phyloP scores from a whole-genome alignment of 805 yeast species.

The Pichia gijzeniarum region DNA sequence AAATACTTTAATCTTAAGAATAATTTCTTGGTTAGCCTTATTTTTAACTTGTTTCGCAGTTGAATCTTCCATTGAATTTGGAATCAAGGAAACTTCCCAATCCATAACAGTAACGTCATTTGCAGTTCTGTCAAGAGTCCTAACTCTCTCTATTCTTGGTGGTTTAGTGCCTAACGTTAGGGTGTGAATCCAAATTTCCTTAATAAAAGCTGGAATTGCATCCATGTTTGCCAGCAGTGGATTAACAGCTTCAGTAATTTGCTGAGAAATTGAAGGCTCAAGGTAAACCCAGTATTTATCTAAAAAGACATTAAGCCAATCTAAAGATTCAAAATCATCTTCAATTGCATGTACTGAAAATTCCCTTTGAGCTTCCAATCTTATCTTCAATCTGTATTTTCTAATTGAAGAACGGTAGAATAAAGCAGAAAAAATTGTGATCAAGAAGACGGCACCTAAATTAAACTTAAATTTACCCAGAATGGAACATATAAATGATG shows the following conservation, averaged over 20 bases:
- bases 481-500: slow-evolving; percentile 68
- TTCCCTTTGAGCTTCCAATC: slow-evolving; percentile 83
- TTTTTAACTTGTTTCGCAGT: slow-evolving; percentile 80
- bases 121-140: slow-evolving; percentile 84
- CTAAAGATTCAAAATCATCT: slow-evolving; percentile 87
- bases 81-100: slow-evolving; percentile 89
- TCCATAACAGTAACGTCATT: slow-evolving; percentile 96
- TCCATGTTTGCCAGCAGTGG: slow-evolving; percentile 66
- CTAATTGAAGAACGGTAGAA: slow-evolving; percentile 81
- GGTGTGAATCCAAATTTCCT: slow-evolving; percentile 76
- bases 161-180: slow-evolving; percentile 95
- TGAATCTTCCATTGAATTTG: slow-evolving; percentile 81
- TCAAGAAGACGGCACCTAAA: slow-evolving; percentile 72
- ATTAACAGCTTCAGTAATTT: slow-evolving; percentile 80
- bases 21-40: slow-evolving; percentile 74
- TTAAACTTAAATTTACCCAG: slow-evolving; percentile 74
- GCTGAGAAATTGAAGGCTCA: slow-evolving; percentile 84
- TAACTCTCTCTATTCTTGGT: slow-evolving; percentile 84
- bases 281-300: slow-evolving; percentile 88
- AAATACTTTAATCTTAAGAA: slow-evolving; percentile 73
- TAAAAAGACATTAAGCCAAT: slow-evolving; percentile 87
- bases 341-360: slow-evolving; percentile 75
- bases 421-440: slow-evolving; percentile 54
- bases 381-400: slow-evolving; percentile 63
- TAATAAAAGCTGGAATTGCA: slow-evolving; percentile 76